Percentiles rank a stretch among this genome's conserved stretches.
phyloP scores from a whole-genome alignment of 306 rosid genomes.

The Trichosanthes truncata region DNA sequence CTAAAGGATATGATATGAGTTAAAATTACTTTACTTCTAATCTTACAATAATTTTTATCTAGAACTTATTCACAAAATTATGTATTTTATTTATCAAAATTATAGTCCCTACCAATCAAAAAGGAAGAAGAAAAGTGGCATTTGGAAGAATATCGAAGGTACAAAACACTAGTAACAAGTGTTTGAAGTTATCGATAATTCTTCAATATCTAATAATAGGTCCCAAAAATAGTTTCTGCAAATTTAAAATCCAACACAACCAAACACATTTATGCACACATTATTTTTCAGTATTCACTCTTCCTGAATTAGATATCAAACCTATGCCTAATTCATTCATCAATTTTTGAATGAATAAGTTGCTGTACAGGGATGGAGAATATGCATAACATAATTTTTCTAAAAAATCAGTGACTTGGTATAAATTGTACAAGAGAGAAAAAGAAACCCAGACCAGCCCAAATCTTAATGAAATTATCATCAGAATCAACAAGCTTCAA shows the following conservation, averaged over 20 bases:
- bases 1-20: not conserved
- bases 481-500: slow-evolving; percentile 47
- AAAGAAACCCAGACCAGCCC: not conserved
- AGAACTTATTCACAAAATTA: not conserved
- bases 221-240: not conserved
- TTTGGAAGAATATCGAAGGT: not conserved
- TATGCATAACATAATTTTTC: not conserved
- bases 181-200: not conserved
- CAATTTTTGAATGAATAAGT: not conserved
- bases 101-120: not conserved
- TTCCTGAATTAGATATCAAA: not conserved
- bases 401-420: not conserved
- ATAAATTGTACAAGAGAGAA: not conserved
- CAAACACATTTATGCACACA: not conserved
- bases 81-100: not conserved
- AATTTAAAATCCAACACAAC: not conserved
- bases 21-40: not conserved
- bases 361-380: not conserved
- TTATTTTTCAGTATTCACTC: not conserved
- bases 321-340: not conserved
- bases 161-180: not conserved
- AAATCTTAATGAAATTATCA: slow-evolving; percentile 39
- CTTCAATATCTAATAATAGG: not conserved
- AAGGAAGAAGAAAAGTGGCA: not conserved
- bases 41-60: not conserved